Conservation (phyloP, 108 stramenopile genomes). For the Cyclotella baltica region DNA sequence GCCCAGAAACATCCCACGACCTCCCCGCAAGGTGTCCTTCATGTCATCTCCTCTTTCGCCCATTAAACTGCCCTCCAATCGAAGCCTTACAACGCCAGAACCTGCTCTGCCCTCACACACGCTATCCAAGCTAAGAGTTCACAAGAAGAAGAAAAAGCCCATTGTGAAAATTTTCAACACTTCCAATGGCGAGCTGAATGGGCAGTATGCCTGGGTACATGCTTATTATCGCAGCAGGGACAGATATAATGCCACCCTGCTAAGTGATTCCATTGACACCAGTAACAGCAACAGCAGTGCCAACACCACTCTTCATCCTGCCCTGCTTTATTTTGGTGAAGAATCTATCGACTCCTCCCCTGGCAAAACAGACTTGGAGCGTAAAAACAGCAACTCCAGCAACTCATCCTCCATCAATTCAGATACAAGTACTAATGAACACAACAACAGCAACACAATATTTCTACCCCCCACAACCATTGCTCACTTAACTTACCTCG, state of each 20-base stretch:
- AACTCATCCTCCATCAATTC: no score
- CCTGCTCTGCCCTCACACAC: no score
- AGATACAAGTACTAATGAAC: not conserved
- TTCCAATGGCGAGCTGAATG: not conserved
- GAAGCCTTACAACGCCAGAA: no score
- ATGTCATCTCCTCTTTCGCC: not conserved
- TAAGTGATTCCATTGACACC: not conserved
- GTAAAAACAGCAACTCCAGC: no score
- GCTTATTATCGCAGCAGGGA: constrained; percentile 2
- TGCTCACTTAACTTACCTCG: not conserved
- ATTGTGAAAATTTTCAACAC: constrained; percentile 12
- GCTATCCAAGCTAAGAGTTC: not conserved
- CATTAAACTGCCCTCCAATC: no score
- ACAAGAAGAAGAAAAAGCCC: constrained; percentile 2
- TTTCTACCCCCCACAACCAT: constrained; percentile 20
- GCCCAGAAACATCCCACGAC: not conserved
- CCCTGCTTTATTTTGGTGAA: constrained; percentile 11
- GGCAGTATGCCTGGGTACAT: constrained; percentile 11
- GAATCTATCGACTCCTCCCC: no score
- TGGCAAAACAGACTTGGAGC: not conserved
- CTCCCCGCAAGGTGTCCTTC: constrained; percentile 1
- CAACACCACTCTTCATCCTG: not conserved
- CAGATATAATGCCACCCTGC: constrained; percentile 6
- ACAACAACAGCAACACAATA: not conserved
- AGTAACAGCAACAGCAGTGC: not conserved